Percentiles rank a stretch among this genome's conserved stretches.
phyloP scores from a whole-genome alignment of 495 filamentous ascomycete genomes.

The Penicillium argentinense region DNA sequence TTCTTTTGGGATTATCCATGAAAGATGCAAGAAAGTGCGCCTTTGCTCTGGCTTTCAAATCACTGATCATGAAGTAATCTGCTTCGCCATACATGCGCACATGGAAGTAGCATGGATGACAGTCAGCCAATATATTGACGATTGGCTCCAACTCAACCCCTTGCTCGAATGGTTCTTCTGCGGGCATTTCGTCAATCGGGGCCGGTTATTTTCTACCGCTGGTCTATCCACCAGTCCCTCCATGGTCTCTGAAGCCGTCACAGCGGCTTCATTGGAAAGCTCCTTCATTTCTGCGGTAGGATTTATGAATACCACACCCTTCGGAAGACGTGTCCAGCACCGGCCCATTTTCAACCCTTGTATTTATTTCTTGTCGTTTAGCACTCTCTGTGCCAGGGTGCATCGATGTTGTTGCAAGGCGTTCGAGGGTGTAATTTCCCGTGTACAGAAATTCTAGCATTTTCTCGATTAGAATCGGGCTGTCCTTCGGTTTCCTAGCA shows the following conservation, averaged over 20 bases:
- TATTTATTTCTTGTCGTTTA: no score
- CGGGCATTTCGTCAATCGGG: neutral
- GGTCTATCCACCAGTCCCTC: no score
- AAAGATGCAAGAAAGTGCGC: neutral
- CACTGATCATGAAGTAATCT: conserved; percentile 10
- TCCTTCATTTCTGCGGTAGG: no score
- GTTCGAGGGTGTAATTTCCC: conserved; percentile 6
- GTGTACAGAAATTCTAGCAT: conserved; percentile 17
- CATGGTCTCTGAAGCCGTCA: no score
- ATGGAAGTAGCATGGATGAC: conserved; percentile 12
- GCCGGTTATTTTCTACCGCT: no score
- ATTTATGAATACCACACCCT: no score
- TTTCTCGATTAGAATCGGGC: conserved; percentile 9
- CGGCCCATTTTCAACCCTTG: no score
- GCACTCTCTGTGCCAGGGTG: no score
- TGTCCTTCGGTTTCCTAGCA: conserved; percentile 1
- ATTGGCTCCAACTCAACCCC: neutral
- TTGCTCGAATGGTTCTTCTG: neutral
- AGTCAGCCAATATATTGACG: neutral
- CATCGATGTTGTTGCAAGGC: no score
- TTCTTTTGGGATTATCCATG: neutral
- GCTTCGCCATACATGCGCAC: conserved; percentile 13
- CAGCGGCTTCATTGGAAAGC: no score
- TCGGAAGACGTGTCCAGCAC: no score
- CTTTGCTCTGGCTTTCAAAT: conserved; percentile 6